These are phyloP conservation scores for Solanum appendiculatum DNA, from an alignment of 257 asterid genomes.

Conservation along the genomic window DNA sequence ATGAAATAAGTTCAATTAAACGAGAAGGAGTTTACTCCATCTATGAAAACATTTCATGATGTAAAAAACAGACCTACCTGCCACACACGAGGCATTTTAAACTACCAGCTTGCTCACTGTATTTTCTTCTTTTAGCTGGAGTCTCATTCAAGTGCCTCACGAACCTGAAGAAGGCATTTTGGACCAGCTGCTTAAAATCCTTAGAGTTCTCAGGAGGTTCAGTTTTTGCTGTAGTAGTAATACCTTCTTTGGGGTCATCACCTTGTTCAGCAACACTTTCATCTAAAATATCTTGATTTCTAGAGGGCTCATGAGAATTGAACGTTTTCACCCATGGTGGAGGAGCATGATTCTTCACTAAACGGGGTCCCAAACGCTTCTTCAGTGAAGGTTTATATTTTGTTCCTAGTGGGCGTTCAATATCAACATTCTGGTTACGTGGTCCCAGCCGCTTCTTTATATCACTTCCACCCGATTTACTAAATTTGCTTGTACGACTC, in stretches of 20 bases:
- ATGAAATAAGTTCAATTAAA: constrained; percentile 16
- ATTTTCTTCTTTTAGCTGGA: constrained; percentile 36
- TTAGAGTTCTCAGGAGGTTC: constrained; percentile 60
- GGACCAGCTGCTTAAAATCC: constrained; percentile 66
- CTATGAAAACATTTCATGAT: constrained; percentile 24
- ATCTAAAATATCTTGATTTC: constrained; percentile 15
- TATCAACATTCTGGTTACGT: constrained; percentile 30
- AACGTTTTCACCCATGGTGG: constrained; percentile 44
- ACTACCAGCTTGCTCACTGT: constrained; percentile 41
- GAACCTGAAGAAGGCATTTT: constrained; percentile 47
- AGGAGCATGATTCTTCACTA: constrained; percentile 17
- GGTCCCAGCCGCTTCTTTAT: constrained; percentile 61
- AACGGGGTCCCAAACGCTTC: constrained; percentile 47
- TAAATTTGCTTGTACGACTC: constrained; percentile 10
- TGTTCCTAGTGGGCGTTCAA: constrained; percentile 28
- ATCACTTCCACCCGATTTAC: constrained; percentile 31
- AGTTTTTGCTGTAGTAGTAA: constrained; percentile 16
- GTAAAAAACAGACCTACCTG: constrained; percentile 73
- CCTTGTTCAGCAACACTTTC: constrained; percentile 22
- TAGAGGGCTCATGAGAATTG: constrained; percentile 8
- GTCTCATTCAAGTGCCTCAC: constrained; percentile 52
- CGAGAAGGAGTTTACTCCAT: constrained; percentile 19
- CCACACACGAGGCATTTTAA: constrained; percentile 66
- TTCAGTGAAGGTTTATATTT: constrained; percentile 34
- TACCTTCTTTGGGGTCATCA: constrained; percentile 21